A percentile compares a stretch with the other conserved stretches of the same genome.
Conservation (phyloP, 2,329 filamentous ascomycete genomes). For the Cladosporium colombiae region DNA sequence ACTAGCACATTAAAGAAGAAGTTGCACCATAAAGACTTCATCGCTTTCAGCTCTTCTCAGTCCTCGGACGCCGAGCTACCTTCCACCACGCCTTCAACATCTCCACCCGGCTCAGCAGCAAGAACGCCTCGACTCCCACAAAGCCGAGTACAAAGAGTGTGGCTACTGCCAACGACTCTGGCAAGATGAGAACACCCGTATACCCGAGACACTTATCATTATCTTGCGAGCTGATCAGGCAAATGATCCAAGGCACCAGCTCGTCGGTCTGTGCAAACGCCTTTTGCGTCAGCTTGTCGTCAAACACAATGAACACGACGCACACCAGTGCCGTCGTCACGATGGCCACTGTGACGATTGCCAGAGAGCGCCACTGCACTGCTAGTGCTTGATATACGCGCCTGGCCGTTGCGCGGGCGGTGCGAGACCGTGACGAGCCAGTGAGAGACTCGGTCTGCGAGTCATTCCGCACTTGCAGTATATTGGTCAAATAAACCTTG, state of each 20-base stretch:
- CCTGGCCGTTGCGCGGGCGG: constrained; percentile 66
- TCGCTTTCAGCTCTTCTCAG: constrained; percentile 17
- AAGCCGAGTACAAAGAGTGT: constrained; percentile 30
- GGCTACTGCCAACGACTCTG: constrained; percentile 26
- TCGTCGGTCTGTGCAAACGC: constrained; percentile 28
- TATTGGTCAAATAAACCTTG: constrained; percentile 36
- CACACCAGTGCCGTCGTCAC: constrained; percentile 30
- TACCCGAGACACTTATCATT: constrained; percentile 25
- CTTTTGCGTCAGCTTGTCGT: constrained; percentile 24
- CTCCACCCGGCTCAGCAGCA: constrained; percentile 27
- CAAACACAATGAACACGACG: constrained; percentile 30
- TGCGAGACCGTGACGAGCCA: constrained; percentile 24
- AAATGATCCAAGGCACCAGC: constrained; percentile 32
- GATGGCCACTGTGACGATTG: constrained; percentile 76
- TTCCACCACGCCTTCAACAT: constrained; percentile 28
- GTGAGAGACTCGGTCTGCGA: constrained; percentile 26
- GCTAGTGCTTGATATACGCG: constrained; percentile 75
- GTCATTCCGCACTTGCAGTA: constrained; percentile 26
- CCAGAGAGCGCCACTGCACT: constrained; percentile 81
- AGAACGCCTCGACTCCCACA: constrained; percentile 31
- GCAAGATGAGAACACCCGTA: constrained; percentile 27
- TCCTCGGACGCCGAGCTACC: constrained; percentile 18
- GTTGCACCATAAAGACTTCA: not conserved
- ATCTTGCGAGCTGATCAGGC: constrained; percentile 28
- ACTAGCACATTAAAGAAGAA: not conserved